phyloP scores from a whole-genome alignment of 1,284 basidiomycete species.

The Neolentinus lepideus region DNA sequence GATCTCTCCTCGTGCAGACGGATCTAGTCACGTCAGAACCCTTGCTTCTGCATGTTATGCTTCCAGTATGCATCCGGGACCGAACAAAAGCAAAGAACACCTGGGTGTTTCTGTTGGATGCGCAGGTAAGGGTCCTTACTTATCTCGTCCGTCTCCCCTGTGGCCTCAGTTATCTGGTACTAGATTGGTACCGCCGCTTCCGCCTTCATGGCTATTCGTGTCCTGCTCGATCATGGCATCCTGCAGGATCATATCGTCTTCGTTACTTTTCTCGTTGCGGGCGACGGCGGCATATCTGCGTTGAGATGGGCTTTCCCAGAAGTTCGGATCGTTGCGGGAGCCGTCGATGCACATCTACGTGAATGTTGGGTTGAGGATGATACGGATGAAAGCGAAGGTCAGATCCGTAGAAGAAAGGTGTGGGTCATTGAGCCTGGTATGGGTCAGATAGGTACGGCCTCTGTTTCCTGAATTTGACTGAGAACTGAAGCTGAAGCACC shows the following conservation, averaged over 20 bases:
- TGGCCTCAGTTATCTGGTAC: not conserved
- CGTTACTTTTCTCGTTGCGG: constrained; percentile 83
- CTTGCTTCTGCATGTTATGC: constrained; percentile 73
- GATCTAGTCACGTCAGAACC: constrained; percentile 85
- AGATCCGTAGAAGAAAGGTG: constrained; percentile 33
- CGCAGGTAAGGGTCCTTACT: constrained; percentile 49
- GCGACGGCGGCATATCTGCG: constrained; percentile 72
- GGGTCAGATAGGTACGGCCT: constrained; percentile 66
- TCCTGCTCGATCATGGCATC: constrained; percentile 94
- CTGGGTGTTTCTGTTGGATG: constrained; percentile 90
- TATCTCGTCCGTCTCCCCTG: not conserved
- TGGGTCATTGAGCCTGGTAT: constrained; percentile 79
- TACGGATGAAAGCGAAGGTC: constrained; percentile 22
- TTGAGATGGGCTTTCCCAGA: constrained; percentile 78
- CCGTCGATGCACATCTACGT: constrained; percentile 67
- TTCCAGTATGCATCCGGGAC: constrained; percentile 69
- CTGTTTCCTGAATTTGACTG: not conserved
- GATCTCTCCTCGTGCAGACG: constrained; percentile 88
- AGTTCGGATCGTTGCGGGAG: constrained; percentile 78
- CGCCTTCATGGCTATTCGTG: constrained; percentile 95
- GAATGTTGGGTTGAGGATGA: constrained; percentile 61
- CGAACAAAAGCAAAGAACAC: constrained; percentile 58
- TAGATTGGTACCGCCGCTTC: constrained; percentile 93
- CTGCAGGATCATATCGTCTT: constrained; percentile 79
- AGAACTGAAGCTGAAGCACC: constrained; percentile 31